Evolutionary conservation across 2,329 filamentous ascomycete species (phyloP), one percentile per base, ranked within the genome.

Genomic region (Alternaria hordeiaustralica): DNA sequence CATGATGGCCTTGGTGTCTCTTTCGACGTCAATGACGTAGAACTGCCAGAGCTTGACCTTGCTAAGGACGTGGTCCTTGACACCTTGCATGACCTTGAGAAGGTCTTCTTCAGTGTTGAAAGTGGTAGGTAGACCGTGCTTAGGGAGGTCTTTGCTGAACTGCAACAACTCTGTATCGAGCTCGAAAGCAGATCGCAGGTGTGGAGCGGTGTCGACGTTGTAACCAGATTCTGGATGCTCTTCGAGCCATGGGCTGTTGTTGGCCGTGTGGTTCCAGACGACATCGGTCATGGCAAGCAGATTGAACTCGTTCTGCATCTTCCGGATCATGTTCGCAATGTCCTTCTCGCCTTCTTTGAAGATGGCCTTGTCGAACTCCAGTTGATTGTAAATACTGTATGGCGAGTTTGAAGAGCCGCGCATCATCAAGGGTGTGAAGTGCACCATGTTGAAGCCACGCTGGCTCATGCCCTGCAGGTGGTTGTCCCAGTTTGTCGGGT

Each of bases 381-480:
- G 86, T 82, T 99, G 96, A 75, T 99, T 92, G 78, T 92, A 97
- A 73, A 99, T 88, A 79, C 96, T 99, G 84, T 98, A 99, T 0
- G 96, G 96, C 2, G 96, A 99, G 78, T 99, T 97, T 56, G 96
- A 99, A 47, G 85, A 87, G 61, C 96, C 96, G 63, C 96, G 90
- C 62, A 91, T 86, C 85, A 97, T 96, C 69, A 99, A 84, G 10
- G 96, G 96, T 2, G 96, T 97, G 80, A 99, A 99, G 80, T 99
- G 96, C 64, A 99, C 89, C 94, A 98, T 97, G 82, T 99, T 99
- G 86, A 99, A 99, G 49, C 94, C 94, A 65, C 96, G 88, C 74
- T 92, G 89, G 78, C 92, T 92, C 78, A 99, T 97, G 26, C 96
- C 94, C 60, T 87, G 87, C 61, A 99, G 83, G 78, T 98, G 95